Percentiles rank a stretch among this genome's conserved stretches.
phyloP scores from a whole-genome alignment of 208 protist species.

The Leishmania major region DNA sequence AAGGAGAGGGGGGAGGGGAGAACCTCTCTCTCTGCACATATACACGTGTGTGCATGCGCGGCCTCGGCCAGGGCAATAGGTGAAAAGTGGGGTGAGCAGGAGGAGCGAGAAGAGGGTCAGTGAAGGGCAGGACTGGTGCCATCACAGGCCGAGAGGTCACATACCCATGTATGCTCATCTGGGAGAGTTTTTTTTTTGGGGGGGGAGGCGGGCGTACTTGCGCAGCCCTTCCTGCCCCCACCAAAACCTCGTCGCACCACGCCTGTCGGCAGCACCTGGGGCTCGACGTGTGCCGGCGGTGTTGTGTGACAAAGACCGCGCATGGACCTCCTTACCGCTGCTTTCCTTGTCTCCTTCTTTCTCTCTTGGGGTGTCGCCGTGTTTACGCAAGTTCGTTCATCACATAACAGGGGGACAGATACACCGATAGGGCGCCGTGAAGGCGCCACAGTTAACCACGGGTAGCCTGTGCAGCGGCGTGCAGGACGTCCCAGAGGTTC shows the following conservation, averaged over 20 bases:
- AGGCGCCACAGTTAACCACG: constrained; percentile 36
- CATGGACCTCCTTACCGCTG: neutral
- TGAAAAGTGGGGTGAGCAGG: neutral
- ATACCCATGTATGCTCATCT: neutral
- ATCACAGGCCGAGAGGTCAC: neutral
- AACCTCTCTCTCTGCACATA: neutral
- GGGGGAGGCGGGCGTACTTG: neutral
- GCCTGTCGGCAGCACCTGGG: neutral
- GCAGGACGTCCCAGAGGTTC: constrained; percentile 90
- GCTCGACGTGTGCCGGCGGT: neutral
- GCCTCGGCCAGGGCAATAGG: neutral
- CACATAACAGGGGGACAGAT: neutral
- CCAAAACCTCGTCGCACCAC: neutral
- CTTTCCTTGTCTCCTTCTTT: neutral
- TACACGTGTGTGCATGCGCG: neutral
- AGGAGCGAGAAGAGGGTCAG: neutral
- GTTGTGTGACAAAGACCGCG: neutral
- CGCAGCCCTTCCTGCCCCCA: neutral
- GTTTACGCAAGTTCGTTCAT: neutral
- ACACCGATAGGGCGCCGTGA: neutral
- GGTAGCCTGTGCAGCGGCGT: constrained; percentile 84
- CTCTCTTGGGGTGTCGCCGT: neutral
- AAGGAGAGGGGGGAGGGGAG: neutral
- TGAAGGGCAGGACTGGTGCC: neutral
- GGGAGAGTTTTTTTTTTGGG: neutral